Evolutionary conservation across 106 monocot species (phyloP).

Genomic region (Apostasia shenzhenica): DNA sequence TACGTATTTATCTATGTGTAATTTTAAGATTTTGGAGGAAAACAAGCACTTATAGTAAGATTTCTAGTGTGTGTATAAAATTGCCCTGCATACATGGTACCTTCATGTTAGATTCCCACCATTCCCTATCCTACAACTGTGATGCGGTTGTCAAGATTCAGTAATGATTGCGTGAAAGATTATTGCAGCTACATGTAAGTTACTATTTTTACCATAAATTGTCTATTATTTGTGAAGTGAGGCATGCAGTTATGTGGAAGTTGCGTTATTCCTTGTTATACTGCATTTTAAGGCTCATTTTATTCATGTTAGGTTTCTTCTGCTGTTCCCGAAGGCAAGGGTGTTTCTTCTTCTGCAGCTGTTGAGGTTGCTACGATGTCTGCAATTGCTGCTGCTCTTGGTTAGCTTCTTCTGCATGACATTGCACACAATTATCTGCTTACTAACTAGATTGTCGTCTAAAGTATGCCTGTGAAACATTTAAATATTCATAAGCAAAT

Average conservation of each 20-base stretch:
- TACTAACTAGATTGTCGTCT: neutral
- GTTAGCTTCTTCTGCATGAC: slow-evolving; percentile 13
- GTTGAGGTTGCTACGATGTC: slow-evolving; percentile 88
- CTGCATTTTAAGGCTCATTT: neutral
- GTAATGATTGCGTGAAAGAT: too few relatives aligned
- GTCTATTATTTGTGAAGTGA: too few relatives aligned
- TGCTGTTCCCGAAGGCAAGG: slow-evolving; percentile 88
- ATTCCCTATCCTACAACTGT: too few relatives aligned
- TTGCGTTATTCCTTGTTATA: neutral
- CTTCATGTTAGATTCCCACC: too few relatives aligned
- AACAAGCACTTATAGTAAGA: too few relatives aligned
- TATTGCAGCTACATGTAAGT: too few relatives aligned
- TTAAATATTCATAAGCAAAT: neutral
- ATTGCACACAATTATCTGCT: neutral
- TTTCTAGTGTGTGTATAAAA: too few relatives aligned
- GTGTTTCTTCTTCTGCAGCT: slow-evolving; percentile 88
- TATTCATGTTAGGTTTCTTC: slow-evolving; percentile 57
- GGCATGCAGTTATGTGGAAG: neutral
- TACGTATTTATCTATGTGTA: too few relatives aligned
- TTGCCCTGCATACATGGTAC: too few relatives aligned
- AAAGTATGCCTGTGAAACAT: neutral
- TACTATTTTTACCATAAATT: too few relatives aligned
- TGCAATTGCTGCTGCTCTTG: slow-evolving; percentile 80
- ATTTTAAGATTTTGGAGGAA: too few relatives aligned
- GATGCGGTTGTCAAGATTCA: too few relatives aligned